Evolutionary conservation across 345 rosid genomes (phyloP).

Genomic region (Populus alba): DNA sequence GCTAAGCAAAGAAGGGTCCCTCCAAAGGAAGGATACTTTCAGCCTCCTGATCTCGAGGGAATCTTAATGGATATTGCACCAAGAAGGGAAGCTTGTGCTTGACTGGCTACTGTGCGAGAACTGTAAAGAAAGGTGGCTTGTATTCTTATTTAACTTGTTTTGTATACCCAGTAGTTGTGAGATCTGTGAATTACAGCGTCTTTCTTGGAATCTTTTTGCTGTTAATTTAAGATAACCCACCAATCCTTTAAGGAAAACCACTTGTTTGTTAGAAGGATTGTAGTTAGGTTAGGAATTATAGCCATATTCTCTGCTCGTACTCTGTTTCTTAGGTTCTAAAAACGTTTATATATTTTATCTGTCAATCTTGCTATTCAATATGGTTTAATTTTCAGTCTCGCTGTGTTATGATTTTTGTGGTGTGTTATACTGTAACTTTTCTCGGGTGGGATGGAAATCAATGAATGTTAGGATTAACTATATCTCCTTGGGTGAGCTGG

Average conservation of each 20-base stretch:
- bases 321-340: background rate
- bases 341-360: background rate
- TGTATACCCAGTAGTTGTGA: background rate
- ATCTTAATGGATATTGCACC: conserved; percentile 39
- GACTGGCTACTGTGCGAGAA: background rate
- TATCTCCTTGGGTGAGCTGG: background rate
- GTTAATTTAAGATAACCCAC: background rate
- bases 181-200: background rate
- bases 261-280: background rate
- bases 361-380: background rate
- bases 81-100: conserved; percentile 32
- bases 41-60: conserved; percentile 67
- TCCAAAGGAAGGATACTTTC: conserved; percentile 61
- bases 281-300: background rate
- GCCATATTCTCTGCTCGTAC: background rate
- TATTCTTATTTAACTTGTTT: background rate
- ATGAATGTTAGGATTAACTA: background rate
- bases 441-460: background rate
- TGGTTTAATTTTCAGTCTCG: background rate
- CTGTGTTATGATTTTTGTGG: background rate
- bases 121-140: too few relatives aligned
- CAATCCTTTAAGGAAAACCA: background rate
- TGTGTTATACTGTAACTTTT: background rate
- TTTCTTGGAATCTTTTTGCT: background rate
- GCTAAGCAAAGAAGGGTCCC: conserved; percentile 25